Conservation (phyloP, 2,329 filamentous ascomycete genomes). For the Verticillium longisporum region DNA sequence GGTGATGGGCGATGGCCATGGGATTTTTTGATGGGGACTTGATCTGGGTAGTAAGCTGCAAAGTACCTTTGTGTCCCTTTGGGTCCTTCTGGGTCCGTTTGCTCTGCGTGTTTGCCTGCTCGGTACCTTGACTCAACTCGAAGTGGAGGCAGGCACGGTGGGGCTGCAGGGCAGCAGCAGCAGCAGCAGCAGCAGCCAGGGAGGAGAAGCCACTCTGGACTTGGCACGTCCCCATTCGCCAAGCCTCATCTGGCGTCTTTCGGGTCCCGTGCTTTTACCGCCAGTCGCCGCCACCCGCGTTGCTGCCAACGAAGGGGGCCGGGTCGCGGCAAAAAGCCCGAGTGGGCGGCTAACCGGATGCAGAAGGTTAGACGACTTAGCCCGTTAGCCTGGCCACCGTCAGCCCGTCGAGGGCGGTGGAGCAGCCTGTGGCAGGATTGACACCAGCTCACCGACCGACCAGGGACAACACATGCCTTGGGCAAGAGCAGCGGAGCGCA, state of each 20-base stretch:
- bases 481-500: neutral
- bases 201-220: neutral
- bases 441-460: neutral
- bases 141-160: neutral
- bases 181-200: too few relatives aligned
- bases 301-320: neutral
- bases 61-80: too few relatives aligned
- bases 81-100: too few relatives aligned
- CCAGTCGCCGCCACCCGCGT: neutral
- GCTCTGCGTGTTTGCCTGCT: too few relatives aligned
- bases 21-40: neutral
- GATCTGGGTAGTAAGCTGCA: too few relatives aligned
- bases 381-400: neutral
- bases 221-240: neutral
- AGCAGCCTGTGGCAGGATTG: neutral
- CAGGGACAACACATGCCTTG: neutral
- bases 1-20: neutral
- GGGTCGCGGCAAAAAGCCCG: neutral
- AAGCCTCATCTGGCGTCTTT: neutral
- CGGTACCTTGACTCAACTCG: too few relatives aligned
- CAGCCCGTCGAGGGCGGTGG: neutral
- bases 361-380: neutral
- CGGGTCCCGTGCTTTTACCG: neutral
- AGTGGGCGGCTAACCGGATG: neutral
- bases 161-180: neutral